Conservation (phyloP, 495 filamentous ascomycete genomes). For the Endocarpon pusillum region DNA sequence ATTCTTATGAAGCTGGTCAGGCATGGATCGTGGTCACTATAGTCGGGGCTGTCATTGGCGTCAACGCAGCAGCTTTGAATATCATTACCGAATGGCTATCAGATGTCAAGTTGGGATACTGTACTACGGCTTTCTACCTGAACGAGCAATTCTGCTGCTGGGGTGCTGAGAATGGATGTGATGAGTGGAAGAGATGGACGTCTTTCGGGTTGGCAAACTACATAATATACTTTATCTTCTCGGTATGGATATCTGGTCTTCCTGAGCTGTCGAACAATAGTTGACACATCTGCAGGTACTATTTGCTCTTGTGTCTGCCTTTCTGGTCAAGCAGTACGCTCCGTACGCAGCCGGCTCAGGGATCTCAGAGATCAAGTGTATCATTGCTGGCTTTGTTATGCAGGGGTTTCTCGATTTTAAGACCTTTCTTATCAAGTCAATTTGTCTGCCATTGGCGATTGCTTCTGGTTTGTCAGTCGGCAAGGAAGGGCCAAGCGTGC, state of each 20-base stretch:
- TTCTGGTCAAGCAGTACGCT: constrained; percentile 79
- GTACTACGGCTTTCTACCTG: constrained; percentile 86
- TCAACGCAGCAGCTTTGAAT: constrained; percentile 87
- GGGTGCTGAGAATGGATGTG: constrained; percentile 78
- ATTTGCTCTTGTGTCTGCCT: constrained; percentile 69
- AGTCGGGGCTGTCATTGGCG: constrained; percentile 78
- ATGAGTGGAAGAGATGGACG: constrained; percentile 84
- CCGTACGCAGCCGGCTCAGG: constrained; percentile 95
- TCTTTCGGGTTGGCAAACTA: constrained; percentile 66
- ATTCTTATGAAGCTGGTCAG: constrained; percentile 91
- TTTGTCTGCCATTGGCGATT: constrained; percentile 81
- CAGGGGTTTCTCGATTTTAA: constrained; percentile 89
- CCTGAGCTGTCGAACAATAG: constrained; percentile 3
- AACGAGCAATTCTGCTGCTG: constrained; percentile 98
- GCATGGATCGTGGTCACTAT: constrained; percentile 96
- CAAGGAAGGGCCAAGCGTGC: constrained; percentile 94
- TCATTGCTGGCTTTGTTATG: constrained; percentile 99
- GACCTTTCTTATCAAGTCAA: constrained; percentile 88
- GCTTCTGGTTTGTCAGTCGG: constrained; percentile 89
- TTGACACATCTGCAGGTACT: constrained; percentile 34
- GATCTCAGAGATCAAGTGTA: constrained; percentile 98
- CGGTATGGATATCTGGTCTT: constrained; percentile 32
- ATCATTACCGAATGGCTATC: constrained; percentile 95
- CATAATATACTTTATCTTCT: constrained; percentile 73
- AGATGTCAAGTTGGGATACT: constrained; percentile 88